Evolutionary conservation across 1,139 yeast genomes (phyloP), one percentile per base, ranked within the genome.

Genomic region (Debaryomycetaceae sp.): DNA sequence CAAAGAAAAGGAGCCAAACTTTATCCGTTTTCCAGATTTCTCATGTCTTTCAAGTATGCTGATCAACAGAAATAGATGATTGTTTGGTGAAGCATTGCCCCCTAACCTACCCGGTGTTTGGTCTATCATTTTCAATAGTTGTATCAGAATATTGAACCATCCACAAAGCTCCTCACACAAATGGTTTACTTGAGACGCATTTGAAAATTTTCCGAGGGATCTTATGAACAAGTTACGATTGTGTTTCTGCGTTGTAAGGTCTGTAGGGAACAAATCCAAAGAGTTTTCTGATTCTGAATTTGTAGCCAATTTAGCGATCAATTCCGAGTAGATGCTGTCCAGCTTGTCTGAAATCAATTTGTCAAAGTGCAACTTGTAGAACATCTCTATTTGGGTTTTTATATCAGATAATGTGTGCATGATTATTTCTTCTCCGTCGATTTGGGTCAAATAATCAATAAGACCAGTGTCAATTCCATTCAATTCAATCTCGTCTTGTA

Each of bases 81-180:
- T 22, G 11, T 22, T 22, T 22, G 26, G 11, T 22, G 26, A 22
- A 22, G 26, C 7, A 22, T 11, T 22, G 11, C 26, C 4, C 2
- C 11, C 11, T 11, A 11, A 41, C 9, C 35, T n/a, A n/a, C 45
- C 36, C 9, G 40, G 36, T 6, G 41, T 29, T 29, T 47, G 32
- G 9, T 44, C 41, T 6, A 52, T 36, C 8, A 43, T 34, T 1
- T 36, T 37, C 13, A 47, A 39, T 35, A 51, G 50, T n/a, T 47
- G 44, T 2, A 36, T 38, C 34, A 47, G 53, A 16, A 38, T 46
- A 13, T 53, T 43, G 38, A 64, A 62, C 70, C 70, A 65, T 5
- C 36, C 36, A 13, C 49, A 43, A 17, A 64, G 45, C 11, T 40
- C 31, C n/a, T 35, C 36, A 3, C 49, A 43, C 2, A 53, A 39